These are phyloP conservation scores for Talaromyces wortmannii DNA, from an alignment of 495 filamentous ascomycete species.

Conservation along the genomic window DNA sequence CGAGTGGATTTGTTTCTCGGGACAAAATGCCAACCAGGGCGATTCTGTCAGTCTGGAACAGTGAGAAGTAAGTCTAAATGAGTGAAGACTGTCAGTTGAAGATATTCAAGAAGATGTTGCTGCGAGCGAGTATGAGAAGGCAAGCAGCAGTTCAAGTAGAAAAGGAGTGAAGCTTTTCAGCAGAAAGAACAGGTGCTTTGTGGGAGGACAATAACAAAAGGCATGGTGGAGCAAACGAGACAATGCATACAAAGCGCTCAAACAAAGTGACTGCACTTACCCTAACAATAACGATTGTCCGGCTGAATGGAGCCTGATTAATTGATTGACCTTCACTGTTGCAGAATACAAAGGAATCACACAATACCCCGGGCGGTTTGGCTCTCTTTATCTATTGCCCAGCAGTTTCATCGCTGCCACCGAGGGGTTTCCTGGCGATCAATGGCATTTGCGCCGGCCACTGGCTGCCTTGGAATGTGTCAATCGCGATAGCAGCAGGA, in stretches of 20 bases:
- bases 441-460: background rate
- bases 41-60: background rate
- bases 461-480: background rate
- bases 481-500: background rate
- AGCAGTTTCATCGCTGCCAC: background rate
- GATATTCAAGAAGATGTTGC: background rate
- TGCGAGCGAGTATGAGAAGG: background rate
- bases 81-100: background rate
- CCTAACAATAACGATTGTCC: background rate
- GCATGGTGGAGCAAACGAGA: too few relatives aligned
- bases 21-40: conserved; percentile 7
- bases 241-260: too few relatives aligned
- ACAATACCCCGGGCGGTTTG: background rate
- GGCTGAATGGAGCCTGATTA: background rate
- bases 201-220: too few relatives aligned
- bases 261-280: too few relatives aligned
- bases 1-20: background rate
- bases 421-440: background rate
- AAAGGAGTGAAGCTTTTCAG: background rate
- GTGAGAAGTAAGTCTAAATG: conserved; percentile 1
- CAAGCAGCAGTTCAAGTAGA: background rate
- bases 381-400: background rate
- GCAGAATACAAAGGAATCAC: background rate
- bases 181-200: too few relatives aligned
- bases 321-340: background rate